phyloP scores from a whole-genome alignment of 2,329 filamentous ascomycete genomes.

The Xylaria sp. region DNA sequence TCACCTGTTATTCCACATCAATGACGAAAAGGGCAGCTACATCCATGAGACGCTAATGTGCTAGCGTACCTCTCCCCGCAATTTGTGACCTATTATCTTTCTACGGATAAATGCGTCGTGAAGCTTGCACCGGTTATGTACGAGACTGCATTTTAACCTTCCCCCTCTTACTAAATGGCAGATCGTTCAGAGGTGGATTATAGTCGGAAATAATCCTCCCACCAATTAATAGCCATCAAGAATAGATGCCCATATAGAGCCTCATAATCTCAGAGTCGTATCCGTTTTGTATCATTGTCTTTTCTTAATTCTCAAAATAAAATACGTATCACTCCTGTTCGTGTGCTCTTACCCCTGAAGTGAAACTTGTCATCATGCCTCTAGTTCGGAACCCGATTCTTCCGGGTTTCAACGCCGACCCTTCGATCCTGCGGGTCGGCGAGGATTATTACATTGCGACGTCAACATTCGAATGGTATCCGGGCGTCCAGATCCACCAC shows the following conservation, averaged over 20 bases:
- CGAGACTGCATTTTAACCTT: neutral
- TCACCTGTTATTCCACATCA: neutral
- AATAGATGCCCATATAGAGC: neutral
- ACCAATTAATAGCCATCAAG: neutral
- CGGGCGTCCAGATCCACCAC: conserved; percentile 65
- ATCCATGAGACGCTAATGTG: conserved; percentile 4
- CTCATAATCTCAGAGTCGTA: conserved; percentile 1
- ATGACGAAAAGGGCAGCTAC: neutral
- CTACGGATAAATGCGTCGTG: conserved; percentile 33
- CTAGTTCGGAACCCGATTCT: conserved; percentile 64
- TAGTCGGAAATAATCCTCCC: conserved; percentile 20
- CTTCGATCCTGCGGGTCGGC: conserved; percentile 63
- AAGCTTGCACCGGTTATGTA: conserved; percentile 21
- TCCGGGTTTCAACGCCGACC: conserved; percentile 66
- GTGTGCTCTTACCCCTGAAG: neutral
- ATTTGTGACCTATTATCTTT: conserved; percentile 30
- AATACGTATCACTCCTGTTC: neutral
- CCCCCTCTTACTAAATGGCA: neutral
- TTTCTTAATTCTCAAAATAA: neutral
- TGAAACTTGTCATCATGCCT: conserved; percentile 53
- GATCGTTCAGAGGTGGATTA: conserved; percentile 2
- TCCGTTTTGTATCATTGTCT: neutral
- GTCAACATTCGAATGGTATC: conserved; percentile 66
- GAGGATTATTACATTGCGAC: conserved; percentile 66
- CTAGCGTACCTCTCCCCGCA: conserved; percentile 19